Evolutionary conservation across 345 rosid species (phyloP).

Genomic region (Boechera stricta): DNA sequence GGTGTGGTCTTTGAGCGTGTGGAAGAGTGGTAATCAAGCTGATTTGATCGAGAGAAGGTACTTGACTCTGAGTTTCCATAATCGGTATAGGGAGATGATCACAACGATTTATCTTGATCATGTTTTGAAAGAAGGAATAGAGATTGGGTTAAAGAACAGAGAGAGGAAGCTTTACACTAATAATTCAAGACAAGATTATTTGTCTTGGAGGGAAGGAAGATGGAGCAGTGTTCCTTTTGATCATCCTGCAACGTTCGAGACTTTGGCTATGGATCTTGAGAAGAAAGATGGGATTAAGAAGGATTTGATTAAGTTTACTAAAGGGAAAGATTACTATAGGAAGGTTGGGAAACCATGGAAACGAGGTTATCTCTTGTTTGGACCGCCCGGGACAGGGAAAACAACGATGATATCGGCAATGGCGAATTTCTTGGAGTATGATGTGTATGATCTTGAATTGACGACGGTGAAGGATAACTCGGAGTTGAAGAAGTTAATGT

Average conservation of each 20-base stretch:
- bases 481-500: slow-evolving; percentile 53
- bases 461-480: slow-evolving; percentile 56
- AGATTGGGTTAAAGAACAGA: slow-evolving; percentile 1
- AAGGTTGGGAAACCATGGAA: slow-evolving; percentile 68
- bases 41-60: slow-evolving; percentile 18
- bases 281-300: slow-evolving; percentile 55
- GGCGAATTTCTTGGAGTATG: slow-evolving; percentile 61
- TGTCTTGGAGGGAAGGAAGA: background rate
- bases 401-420: slow-evolving; percentile 66
- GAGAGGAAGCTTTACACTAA: slow-evolving; percentile 4
- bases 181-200: background rate
- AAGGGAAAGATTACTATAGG: slow-evolving; percentile 57
- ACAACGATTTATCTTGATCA: slow-evolving; percentile 6
- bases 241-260: slow-evolving; percentile 49
- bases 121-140: background rate
- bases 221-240: slow-evolving; percentile 8
- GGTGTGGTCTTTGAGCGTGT: slow-evolving; percentile 3
- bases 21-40: background rate
- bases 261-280: slow-evolving; percentile 59
- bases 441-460: slow-evolving; percentile 68
- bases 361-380: slow-evolving; percentile 66
- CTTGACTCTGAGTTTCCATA: background rate
- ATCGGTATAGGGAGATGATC: background rate
- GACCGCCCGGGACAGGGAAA: slow-evolving; percentile 72
- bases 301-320: slow-evolving; percentile 54